Base-by-base conservation (phyloP, 306 rosid species). In the Sicyos edulis region DNA sequence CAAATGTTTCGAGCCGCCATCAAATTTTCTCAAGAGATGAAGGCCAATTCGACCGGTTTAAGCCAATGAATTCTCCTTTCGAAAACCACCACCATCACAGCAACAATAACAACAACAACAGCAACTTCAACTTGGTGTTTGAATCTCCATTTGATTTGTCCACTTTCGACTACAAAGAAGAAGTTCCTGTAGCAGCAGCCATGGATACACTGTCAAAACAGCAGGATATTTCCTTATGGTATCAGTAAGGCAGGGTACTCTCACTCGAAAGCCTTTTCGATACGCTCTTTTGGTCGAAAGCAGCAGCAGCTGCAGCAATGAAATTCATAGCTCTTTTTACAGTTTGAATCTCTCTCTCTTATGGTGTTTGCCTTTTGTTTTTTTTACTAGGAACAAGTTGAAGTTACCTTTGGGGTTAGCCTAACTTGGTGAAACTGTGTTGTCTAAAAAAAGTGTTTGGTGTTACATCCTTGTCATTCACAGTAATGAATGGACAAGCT, bases 151-250 rank as follows among this genome's bases (percentile, higher is more conserved):
- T 82, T 55, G 91, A 88, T 54, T 60, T 88, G 51, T 63, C 85
- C 10, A 56, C 87, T 8, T 86, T 86, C 45, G 87, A 86, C 74
- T 81, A 77, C 32, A 82, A 81, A 78, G 90, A 83, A 56, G 88
- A 84, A 22, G 57, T 83, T 10, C 84, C 78, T 7, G 89, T 80
- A 45, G 74, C 77, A 34, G 87, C 86, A 21, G 53, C 32, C 52
- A 61, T 82, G 62, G 87, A 84, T 7, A 32, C 80, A 5, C 73
- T 80, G 57, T 54, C 83, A 22, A 88, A 82, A 75, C 90, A 84
- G 40, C 82, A 78, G 68, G 90, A 88, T 53, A 73, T 84, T 52
- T 47, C 93, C 24, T 11, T 80, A 20, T 88, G 91, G 89, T 86
- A 80, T 67, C 83, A 40, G 74, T 85, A 78, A 85, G 74, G 7